A percentile compares a stretch with the other conserved stretches of the same genome.
These are phyloP conservation scores for Pharnaceum exiguum DNA, from an alignment of 148 eudicot genomes.

Conservation along the genomic window DNA sequence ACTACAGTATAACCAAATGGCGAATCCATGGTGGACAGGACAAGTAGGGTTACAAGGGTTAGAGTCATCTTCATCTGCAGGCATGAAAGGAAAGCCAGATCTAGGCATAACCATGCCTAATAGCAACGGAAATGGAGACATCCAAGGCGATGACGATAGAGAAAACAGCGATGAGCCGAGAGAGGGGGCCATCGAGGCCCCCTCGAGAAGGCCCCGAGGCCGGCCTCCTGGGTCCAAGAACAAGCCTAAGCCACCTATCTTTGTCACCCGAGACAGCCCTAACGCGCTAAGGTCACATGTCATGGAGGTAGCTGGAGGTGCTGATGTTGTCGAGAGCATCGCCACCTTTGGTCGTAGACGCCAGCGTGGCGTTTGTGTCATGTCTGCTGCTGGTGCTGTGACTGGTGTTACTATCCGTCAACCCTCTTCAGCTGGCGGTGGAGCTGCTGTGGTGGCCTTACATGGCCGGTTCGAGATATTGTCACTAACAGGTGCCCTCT, in stretches of 20 bases:
- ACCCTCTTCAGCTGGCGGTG: conserved; percentile 29
- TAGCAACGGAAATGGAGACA: conserved; percentile 4
- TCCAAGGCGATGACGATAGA: conserved; percentile 26
- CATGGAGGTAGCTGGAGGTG: conserved; percentile 48
- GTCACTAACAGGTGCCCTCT: conserved; percentile 50
- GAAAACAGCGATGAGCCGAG: conserved; percentile 40
- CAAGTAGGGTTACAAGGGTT: conserved; percentile 20
- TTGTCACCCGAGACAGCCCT: conserved; percentile 58
- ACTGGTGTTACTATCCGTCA: conserved; percentile 48
- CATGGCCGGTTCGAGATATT: conserved; percentile 63
- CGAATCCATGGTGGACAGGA: conserved; percentile 38
- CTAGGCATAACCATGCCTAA: conserved; percentile 36
- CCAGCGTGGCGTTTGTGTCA: conserved; percentile 57
- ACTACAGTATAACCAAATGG: too few relatives aligned
- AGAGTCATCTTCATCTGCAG: conserved; percentile 17
- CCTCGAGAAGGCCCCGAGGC: conserved; percentile 40
- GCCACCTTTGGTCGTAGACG: conserved; percentile 46
- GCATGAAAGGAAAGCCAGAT: conserved; percentile 34
- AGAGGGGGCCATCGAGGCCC: conserved; percentile 53
- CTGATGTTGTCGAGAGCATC: conserved; percentile 46
- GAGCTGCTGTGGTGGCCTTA: conserved; percentile 33
- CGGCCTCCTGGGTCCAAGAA: conserved; percentile 60
- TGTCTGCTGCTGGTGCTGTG: conserved; percentile 50
- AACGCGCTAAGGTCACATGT: conserved; percentile 62
- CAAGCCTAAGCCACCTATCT: conserved; percentile 57